Conservation (phyloP, 2,329 filamentous ascomycete genomes). For the Trichoderma brevicompactum region DNA sequence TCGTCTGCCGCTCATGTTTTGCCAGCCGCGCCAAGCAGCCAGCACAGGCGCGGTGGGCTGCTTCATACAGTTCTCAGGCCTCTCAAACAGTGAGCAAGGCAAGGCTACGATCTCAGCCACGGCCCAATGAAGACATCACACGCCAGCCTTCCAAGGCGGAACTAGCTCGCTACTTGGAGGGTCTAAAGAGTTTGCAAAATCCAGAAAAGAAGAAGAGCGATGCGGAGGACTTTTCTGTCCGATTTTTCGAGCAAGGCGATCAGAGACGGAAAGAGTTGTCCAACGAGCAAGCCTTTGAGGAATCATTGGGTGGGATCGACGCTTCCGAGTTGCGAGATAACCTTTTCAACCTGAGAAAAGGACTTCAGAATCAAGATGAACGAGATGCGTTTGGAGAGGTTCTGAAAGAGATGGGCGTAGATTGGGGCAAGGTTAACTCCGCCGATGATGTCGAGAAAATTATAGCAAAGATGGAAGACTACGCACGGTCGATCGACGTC, state of each 20-base stretch:
- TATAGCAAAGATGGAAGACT: constrained; percentile 42
- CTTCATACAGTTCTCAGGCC: constrained; percentile 43
- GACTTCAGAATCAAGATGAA: constrained; percentile 44
- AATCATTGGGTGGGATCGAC: constrained; percentile 45
- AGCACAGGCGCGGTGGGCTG: constrained; percentile 38
- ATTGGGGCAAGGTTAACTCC: constrained; percentile 40
- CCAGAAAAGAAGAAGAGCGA: constrained; percentile 31
- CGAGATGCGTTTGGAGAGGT: constrained; percentile 43
- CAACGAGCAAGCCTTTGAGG: constrained; percentile 47
- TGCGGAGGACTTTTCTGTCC: constrained; percentile 42
- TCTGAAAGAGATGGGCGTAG: constrained; percentile 41
- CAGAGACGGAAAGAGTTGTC: constrained; percentile 45
- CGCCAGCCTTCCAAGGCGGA: constrained; percentile 38
- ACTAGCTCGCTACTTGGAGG: constrained; percentile 38
- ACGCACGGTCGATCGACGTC: constrained; percentile 43
- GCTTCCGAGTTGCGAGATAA: constrained; percentile 44
- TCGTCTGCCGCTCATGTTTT: constrained; percentile 47
- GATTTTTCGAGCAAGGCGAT: constrained; percentile 55
- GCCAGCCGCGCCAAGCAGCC: constrained; percentile 38
- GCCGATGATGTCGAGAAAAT: constrained; percentile 44
- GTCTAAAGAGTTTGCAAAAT: constrained; percentile 36
- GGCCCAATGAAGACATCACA: constrained; percentile 30
- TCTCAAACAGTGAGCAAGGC: constrained; percentile 35
- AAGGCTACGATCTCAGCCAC: constrained; percentile 32
- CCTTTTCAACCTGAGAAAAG: constrained; percentile 45